A percentile compares a stretch with the other conserved stretches of the same genome.
Evolutionary conservation across 148 eudicot genomes (phyloP).

Genomic region (Polygonum maritimum): DNA sequence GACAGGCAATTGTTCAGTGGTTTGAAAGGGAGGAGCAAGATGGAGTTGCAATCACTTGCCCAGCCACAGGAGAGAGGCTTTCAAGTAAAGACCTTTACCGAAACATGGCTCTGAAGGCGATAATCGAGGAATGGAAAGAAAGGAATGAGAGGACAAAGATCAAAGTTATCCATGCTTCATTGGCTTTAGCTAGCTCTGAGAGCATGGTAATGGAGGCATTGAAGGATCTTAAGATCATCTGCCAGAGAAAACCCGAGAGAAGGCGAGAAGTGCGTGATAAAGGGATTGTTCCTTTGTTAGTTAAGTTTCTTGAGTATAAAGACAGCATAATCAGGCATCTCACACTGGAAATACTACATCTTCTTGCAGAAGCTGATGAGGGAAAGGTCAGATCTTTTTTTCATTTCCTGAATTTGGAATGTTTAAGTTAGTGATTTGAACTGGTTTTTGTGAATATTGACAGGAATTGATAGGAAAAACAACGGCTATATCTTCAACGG

Average conservation of each 20-base stretch:
- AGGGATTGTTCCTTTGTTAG: conserved; percentile 62
- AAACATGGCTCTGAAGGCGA: conserved; percentile 1
- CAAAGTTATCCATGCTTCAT: conserved; percentile 3
- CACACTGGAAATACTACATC: conserved; percentile 41
- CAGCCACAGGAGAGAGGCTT: not conserved
- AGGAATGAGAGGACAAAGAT: conserved; percentile 3
- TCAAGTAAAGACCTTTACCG: not conserved
- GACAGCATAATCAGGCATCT: conserved; percentile 44
- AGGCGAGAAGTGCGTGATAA: conserved; percentile 27
- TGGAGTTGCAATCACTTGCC: not conserved
- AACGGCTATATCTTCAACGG: conserved; percentile 34
- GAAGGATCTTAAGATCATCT: conserved; percentile 8
- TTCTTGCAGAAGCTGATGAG: conserved; percentile 42
- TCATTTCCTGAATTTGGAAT: not conserved
- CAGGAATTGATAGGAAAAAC: conserved; percentile 54
- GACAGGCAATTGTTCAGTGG: conserved; percentile 10
- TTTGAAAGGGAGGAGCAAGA: not conserved
- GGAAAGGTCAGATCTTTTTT: conserved; percentile 36
- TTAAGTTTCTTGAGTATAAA: conserved; percentile 40
- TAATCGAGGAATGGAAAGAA: conserved; percentile 8
- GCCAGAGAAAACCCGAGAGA: conserved; percentile 16
- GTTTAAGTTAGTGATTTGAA: not conserved
- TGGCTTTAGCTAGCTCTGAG: conserved; percentile 8
- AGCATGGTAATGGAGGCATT: conserved; percentile 11
- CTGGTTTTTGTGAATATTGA: not conserved